phyloP scores from a whole-genome alignment of 2,329 filamentous ascomycete genomes.

The Coniochaeta prunicola region DNA sequence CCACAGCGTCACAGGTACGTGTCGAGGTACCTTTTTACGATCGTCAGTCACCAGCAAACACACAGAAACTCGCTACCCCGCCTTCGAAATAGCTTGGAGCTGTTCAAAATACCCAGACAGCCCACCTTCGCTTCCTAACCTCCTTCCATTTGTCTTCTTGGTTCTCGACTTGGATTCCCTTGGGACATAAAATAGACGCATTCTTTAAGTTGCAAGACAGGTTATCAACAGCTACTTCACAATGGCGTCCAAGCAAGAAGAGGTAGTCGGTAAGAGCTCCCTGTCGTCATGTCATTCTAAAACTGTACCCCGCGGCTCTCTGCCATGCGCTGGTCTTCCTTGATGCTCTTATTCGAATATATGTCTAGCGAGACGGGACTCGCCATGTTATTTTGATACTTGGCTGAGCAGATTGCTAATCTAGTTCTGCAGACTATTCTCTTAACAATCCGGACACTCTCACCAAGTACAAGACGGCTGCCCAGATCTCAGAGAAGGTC shows the following conservation, averaged over 20 bases:
- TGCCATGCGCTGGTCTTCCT: background rate
- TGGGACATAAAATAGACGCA: background rate
- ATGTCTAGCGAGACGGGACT: background rate
- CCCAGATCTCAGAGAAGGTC: constrained; percentile 91
- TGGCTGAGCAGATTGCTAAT: background rate
- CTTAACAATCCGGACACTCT: constrained; percentile 90
- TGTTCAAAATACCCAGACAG: background rate
- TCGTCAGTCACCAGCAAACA: background rate
- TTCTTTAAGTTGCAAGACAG: background rate
- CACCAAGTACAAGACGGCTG: constrained; percentile 98
- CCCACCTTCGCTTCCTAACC: background rate
- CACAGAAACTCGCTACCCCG: constrained; percentile 2
- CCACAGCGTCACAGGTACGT: background rate
- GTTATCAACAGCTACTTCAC: background rate
- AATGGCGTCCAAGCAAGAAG: background rate
- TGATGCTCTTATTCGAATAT: background rate
- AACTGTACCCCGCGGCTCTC: background rate
- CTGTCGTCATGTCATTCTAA: background rate
- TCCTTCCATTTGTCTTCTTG: background rate
- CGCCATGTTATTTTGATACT: background rate
- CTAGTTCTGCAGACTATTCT: constrained; percentile 60
- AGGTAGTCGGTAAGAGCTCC: background rate
- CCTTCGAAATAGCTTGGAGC: constrained; percentile 1
- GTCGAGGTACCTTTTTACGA: background rate
- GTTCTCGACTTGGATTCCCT: background rate